phyloP scores from a whole-genome alignment of 2,329 filamentous ascomycete genomes.

The Graphilbum fragrans region DNA sequence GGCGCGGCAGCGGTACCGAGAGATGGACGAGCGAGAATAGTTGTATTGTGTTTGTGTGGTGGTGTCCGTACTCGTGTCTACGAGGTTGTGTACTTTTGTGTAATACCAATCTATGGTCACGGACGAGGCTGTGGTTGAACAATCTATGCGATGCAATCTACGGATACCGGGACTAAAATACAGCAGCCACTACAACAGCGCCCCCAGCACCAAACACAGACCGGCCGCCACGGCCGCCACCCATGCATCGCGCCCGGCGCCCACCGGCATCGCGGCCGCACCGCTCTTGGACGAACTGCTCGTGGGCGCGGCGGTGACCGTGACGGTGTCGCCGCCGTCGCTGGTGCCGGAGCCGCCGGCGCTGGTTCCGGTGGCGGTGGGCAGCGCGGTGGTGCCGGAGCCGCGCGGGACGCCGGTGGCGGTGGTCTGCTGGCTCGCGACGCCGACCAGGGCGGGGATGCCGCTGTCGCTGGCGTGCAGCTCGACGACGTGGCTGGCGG shows the following conservation, averaged over 20 bases:
- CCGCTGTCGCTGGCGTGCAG: slow-evolving; percentile 24
- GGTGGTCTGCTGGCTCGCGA: slow-evolving; percentile 21
- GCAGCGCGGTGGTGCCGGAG: too few species aligned
- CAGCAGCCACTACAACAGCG: too few species aligned
- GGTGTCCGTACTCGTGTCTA: too few species aligned
- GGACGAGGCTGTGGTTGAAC: too few species aligned
- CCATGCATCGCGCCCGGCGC: slow-evolving; percentile 7
- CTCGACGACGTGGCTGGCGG: slow-evolving; percentile 30
- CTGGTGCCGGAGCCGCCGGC: neutral
- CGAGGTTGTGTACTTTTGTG: too few species aligned
- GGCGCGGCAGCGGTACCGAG: slow-evolving; percentile 45
- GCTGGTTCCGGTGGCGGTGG: neutral
- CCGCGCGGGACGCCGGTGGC: too few species aligned
- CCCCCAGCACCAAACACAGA: slow-evolving; percentile 16
- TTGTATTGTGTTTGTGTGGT: neutral
- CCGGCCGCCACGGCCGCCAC: slow-evolving; percentile 12
- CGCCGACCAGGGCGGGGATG: slow-evolving; percentile 32
- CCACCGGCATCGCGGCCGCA: slow-evolving; percentile 6
- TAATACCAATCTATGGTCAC: too few species aligned
- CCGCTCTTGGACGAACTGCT: neutral
- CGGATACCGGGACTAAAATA: too few species aligned
- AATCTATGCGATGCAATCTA: too few species aligned
- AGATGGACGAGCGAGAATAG: slow-evolving; percentile 1
- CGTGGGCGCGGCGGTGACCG: slow-evolving; percentile 3
- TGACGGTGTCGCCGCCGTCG: slow-evolving; percentile 6